A percentile compares a stretch with the other conserved stretches of the same genome.
phyloP scores from a whole-genome alignment of 306 rosid species.

The Citrullus amarus region DNA sequence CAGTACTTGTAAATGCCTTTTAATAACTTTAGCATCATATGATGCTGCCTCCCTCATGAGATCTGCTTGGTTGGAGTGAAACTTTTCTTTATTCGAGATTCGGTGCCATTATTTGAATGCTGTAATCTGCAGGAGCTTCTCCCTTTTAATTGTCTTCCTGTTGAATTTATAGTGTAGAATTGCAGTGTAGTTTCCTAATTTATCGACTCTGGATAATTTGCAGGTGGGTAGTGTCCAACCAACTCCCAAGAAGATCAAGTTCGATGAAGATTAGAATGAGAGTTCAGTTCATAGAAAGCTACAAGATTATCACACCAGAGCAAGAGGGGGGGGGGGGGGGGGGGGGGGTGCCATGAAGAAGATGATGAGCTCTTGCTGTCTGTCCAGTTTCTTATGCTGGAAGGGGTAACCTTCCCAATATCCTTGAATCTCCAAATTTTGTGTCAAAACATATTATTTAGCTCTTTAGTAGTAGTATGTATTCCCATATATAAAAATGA shows the following conservation, averaged over 20 bases:
- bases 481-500: neutral
- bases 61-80: neutral
- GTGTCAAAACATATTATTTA: neutral
- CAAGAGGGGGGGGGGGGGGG: neutral
- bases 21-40: neutral
- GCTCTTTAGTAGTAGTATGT: neutral
- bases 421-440: neutral
- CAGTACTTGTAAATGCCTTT: neutral
- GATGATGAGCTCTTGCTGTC: neutral
- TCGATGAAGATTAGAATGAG: conserved; percentile 24
- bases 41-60: neutral
- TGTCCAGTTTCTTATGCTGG: neutral
- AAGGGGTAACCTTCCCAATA: neutral
- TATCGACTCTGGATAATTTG: conserved; percentile 2
- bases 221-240: conserved; percentile 59
- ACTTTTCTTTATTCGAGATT: neutral
- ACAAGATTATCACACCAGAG: neutral
- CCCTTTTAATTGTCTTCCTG: neutral
- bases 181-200: neutral
- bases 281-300: neutral
- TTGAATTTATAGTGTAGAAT: neutral
- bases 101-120: neutral
- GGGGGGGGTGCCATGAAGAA: neutral
- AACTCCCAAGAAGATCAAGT: conserved; percentile 78
- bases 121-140: neutral